phyloP scores from a whole-genome alignment of 1,284 basidiomycete genomes.

The Neotropicomus parvogracilis region DNA sequence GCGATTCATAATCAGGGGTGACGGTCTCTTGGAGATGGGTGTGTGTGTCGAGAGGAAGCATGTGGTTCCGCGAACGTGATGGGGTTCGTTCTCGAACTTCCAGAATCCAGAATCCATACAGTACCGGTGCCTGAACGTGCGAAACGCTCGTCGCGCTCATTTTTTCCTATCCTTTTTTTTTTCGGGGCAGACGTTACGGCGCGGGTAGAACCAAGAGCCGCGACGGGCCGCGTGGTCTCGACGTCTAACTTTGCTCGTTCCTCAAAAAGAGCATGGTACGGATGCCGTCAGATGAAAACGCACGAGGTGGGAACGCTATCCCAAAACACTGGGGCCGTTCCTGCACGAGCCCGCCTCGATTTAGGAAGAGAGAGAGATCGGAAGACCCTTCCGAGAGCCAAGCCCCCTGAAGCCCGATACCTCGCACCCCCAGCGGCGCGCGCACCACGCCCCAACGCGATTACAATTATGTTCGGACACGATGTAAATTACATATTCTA shows the following conservation, averaged over 20 bases:
- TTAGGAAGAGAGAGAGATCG: too few relatives aligned
- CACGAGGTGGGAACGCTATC: constrained; percentile 5
- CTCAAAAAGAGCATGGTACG: not conserved
- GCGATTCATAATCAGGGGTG: constrained; percentile 13
- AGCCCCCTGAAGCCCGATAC: not conserved
- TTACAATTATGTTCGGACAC: constrained; percentile 14
- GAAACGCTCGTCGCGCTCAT: too few relatives aligned
- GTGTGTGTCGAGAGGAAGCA: too few relatives aligned
- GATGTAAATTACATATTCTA: constrained; percentile 32
- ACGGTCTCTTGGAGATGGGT: not conserved
- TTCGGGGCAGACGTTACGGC: constrained; percentile 3
- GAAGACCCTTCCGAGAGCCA: constrained; percentile 1
- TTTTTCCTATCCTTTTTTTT: not conserved
- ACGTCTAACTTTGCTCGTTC: not conserved
- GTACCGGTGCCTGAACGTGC: not conserved
- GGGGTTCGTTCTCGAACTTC: not conserved
- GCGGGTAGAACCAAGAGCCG: not conserved
- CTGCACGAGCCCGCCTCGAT: too few relatives aligned
- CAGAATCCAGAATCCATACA: too few relatives aligned
- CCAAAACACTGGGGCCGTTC: not conserved
- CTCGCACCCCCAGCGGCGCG: not conserved
- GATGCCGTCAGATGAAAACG: not conserved
- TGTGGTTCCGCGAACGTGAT: too few relatives aligned
- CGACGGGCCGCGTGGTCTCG: not conserved
- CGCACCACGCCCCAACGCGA: too few relatives aligned